These are phyloP conservation scores for Leccinum obscurum DNA, from an alignment of 768 basidiomycete genomes.

Conservation along the genomic window DNA sequence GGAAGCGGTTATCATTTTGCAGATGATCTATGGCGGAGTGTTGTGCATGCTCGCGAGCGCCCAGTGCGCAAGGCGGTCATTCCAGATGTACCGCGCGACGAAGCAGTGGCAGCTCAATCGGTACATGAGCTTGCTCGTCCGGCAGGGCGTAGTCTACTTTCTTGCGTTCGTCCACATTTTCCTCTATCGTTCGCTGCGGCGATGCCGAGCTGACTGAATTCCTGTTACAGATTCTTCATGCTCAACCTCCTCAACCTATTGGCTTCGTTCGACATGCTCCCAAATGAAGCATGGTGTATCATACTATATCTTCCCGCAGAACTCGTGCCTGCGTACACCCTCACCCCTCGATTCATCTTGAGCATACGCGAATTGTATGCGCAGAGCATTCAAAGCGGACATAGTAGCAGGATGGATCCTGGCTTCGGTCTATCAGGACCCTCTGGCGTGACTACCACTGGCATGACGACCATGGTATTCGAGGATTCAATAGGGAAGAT, in stretches of 20 bases:
- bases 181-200: neutral
- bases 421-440: neutral
- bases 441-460: neutral
- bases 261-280: neutral
- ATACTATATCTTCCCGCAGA: neutral
- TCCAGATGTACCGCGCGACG: neutral
- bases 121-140: neutral
- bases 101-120: neutral
- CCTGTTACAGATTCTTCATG: neutral
- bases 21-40: neutral
- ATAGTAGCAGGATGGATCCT: conserved; percentile 7
- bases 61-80: neutral
- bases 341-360: neutral
- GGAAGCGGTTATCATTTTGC: neutral
- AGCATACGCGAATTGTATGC: neutral
- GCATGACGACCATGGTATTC: neutral
- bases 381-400: neutral
- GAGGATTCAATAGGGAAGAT: neutral
- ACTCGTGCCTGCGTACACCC: neutral
- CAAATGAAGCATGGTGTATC: neutral
- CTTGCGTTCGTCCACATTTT: neutral
- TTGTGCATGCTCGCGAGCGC: neutral
- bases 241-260: neutral
- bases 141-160: neutral
- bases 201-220: neutral